Percentiles rank a stretch among this genome's conserved stretches.
Conservation (phyloP, 331 rosid genomes). For the Stylosanthes scabra region DNA sequence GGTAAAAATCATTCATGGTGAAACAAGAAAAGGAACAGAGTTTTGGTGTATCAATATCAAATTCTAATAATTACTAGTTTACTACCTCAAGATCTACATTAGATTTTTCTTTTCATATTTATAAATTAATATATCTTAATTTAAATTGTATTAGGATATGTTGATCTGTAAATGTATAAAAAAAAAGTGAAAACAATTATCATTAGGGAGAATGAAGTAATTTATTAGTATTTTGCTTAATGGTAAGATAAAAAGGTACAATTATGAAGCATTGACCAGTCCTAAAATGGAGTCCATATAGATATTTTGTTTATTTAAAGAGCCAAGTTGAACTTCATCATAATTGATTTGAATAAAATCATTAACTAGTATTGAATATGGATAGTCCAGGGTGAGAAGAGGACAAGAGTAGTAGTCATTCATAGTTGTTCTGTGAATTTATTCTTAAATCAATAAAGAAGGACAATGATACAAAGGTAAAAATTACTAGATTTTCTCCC, state of each 20-base stretch:
- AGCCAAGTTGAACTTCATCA: conserved; percentile 24
- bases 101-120: too few relatives aligned
- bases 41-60: not conserved
- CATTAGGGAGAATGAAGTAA: too few relatives aligned
- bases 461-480: conserved; percentile 4
- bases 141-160: too few relatives aligned
- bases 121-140: too few relatives aligned
- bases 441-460: conserved; percentile 5
- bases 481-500: conserved; percentile 11
- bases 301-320: not conserved
- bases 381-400: not conserved
- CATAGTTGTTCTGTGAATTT: conserved; percentile 15
- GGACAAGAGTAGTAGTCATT: conserved; percentile 26
- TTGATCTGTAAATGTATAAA: too few relatives aligned
- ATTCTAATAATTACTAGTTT: not conserved
- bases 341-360: conserved; percentile 23
- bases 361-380: conserved; percentile 1
- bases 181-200: too few relatives aligned
- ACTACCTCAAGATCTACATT: too few relatives aligned
- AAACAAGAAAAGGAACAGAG: too few relatives aligned
- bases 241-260: not conserved
- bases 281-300: not conserved
- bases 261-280: conserved; percentile 16
- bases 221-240: not conserved
- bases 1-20: too few relatives aligned